A percentile compares a stretch with the other conserved stretches of the same genome.
phyloP scores from a whole-genome alignment of 2,329 filamentous ascomycete genomes.

The Geosmithia morbida region DNA sequence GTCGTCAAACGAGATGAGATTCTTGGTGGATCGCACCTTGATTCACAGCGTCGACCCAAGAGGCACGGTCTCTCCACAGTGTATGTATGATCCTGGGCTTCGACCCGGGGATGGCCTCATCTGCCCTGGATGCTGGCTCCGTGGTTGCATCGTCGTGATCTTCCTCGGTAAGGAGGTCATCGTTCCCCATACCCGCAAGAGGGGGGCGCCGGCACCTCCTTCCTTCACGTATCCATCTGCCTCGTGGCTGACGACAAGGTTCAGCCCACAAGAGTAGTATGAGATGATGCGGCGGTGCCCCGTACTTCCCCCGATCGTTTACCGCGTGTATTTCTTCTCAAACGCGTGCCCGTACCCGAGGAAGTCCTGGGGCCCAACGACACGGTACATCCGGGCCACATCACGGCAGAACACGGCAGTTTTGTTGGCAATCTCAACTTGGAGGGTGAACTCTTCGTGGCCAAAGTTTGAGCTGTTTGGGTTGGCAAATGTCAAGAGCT shows the following conservation, averaged over 20 bases:
- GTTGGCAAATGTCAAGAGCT: slow-evolving; percentile 3
- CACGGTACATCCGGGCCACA: slow-evolving; percentile 13
- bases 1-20: slow-evolving; percentile 9
- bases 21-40: background rate
- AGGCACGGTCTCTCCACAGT: background rate
- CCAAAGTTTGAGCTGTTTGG: slow-evolving; percentile 7
- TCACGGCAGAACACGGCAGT: slow-evolving; percentile 23
- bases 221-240: slow-evolving; percentile 29
- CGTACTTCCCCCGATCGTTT: slow-evolving; percentile 18
- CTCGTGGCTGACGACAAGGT: slow-evolving; percentile 25
- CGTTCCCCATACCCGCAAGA: too few relatives aligned
- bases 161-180: too few relatives aligned
- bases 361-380: slow-evolving; percentile 17
- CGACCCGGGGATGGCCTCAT: background rate
- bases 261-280: slow-evolving; percentile 25
- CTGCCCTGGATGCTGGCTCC: background rate
- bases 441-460: slow-evolving; percentile 22
- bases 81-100: background rate
- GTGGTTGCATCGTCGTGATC: too few relatives aligned
- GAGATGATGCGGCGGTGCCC: slow-evolving; percentile 30
- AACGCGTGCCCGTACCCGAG: slow-evolving; percentile 27
- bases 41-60: background rate
- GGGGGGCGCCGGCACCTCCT: slow-evolving; percentile 15
- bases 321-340: slow-evolving; percentile 25
- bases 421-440: slow-evolving; percentile 19